phyloP scores from a whole-genome alignment of 2,329 filamentous ascomycete species.

The Thermothelomyces thermophilus region DNA sequence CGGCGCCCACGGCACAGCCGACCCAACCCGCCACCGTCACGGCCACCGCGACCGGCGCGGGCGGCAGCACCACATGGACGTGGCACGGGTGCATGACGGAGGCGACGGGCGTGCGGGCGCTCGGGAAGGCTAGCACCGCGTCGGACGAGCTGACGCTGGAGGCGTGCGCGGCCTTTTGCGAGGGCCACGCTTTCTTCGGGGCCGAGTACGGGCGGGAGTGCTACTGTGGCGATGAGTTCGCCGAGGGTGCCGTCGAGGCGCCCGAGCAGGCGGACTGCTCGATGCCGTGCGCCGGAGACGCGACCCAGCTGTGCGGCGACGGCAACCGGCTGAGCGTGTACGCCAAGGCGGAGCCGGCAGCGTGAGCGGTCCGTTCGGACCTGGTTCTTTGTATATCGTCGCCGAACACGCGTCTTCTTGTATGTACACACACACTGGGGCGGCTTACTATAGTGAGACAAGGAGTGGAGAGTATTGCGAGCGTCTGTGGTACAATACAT shows the following conservation, averaged over 20 bases:
- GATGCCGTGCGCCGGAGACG: slow-evolving; percentile 37
- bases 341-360: slow-evolving; percentile 1
- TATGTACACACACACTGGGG: too few species aligned
- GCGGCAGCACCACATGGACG: slow-evolving; percentile 22
- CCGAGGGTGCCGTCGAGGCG: slow-evolving; percentile 25
- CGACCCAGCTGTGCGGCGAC: slow-evolving; percentile 35
- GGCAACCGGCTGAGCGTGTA: slow-evolving; percentile 32
- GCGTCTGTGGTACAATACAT: too few species aligned
- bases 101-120: slow-evolving; percentile 31
- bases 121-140: slow-evolving; percentile 28
- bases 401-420: too few species aligned
- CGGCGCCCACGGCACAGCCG: slow-evolving; percentile 19
- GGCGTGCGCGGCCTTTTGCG: slow-evolving; percentile 32
- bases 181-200: slow-evolving; percentile 32
- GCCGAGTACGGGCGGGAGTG: slow-evolving; percentile 36
- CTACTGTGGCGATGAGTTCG: slow-evolving; percentile 35
- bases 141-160: slow-evolving; percentile 35
- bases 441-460: too few species aligned
- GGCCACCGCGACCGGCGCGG: slow-evolving; percentile 3
- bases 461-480: too few species aligned
- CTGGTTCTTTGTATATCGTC: too few species aligned
- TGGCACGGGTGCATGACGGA: slow-evolving; percentile 36
- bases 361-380: too few species aligned
- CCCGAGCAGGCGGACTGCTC: slow-evolving; percentile 30
- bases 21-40: slow-evolving; percentile 30